Conservation (phyloP, 2,329 filamentous ascomycete species). For the Epicoccum sorghinum region DNA sequence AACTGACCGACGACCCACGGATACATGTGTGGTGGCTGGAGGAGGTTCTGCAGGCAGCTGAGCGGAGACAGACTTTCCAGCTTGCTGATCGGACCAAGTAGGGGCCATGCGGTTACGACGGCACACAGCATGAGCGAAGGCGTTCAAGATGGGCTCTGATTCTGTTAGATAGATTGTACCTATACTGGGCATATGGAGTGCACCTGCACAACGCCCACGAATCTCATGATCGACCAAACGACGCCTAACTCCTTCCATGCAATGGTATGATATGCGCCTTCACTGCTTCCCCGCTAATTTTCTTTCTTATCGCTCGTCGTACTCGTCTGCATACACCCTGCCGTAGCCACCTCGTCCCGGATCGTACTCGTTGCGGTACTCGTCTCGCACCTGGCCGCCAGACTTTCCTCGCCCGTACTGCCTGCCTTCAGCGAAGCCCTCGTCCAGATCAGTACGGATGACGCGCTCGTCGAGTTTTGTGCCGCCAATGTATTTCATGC, state of each 20-base stretch:
- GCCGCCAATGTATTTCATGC: conserved; percentile 97
- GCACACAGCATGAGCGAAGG: conserved; percentile 7
- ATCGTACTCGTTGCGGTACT: conserved; percentile 97
- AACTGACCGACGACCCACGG: conserved; percentile 83
- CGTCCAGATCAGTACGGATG: conserved; percentile 93
- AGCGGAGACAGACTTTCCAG: conserved; percentile 41
- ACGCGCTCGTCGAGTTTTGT: conserved; percentile 98
- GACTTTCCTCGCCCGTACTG: conserved; percentile 97
- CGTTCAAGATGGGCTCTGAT: conserved; percentile 9
- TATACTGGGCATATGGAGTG: conserved; percentile 12
- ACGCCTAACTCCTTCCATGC: conserved; percentile 30
- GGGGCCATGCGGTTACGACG: not conserved
- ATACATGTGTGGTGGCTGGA: conserved; percentile 95
- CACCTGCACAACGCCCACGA: conserved; percentile 4
- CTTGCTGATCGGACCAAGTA: conserved; percentile 24
- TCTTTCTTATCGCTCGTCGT: conserved; percentile 32
- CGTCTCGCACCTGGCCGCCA: conserved; percentile 94
- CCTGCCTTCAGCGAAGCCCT: conserved; percentile 92
- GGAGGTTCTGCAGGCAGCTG: conserved; percentile 60
- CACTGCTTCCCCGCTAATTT: not conserved
- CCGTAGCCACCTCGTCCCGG: conserved; percentile 91
- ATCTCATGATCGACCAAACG: conserved; percentile 8
- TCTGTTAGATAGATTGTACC: conserved; percentile 20
- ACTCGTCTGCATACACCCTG: conserved; percentile 60
- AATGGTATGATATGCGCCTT: conserved; percentile 8